Conservation (phyloP, 1,284 basidiomycete genomes). For the Athelia psychrophila region DNA sequence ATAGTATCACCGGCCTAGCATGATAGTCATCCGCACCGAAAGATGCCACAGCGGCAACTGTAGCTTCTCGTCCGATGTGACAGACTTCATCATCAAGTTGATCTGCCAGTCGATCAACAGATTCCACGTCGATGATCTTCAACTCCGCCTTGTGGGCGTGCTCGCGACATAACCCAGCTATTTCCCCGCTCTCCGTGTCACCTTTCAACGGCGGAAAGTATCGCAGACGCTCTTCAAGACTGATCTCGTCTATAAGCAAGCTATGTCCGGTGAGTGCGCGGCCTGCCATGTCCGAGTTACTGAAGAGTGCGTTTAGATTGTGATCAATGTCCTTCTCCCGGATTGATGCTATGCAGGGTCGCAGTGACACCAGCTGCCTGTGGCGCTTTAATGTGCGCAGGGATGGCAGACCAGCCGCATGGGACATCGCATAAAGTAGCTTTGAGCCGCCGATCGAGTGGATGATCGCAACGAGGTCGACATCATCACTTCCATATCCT, state of each 20-base stretch:
- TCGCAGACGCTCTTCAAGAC: constrained; percentile 12
- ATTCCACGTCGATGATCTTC: background rate
- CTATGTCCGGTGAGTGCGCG: constrained; percentile 8
- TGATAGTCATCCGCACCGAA: constrained; percentile 6
- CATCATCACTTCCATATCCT: background rate
- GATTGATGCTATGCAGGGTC: constrained; percentile 12
- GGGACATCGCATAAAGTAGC: constrained; percentile 17
- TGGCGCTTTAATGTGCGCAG: constrained; percentile 9
- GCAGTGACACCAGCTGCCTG: constrained; percentile 10
- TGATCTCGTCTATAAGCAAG: constrained; percentile 18
- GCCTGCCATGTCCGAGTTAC: background rate
- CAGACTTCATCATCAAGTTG: background rate
- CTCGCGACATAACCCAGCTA: constrained; percentile 19
- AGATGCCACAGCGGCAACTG: constrained; percentile 3
- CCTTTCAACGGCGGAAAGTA: constrained; percentile 12
- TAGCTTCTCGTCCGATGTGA: constrained; percentile 11
- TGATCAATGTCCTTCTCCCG: constrained; percentile 7
- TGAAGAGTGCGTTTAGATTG: constrained; percentile 13
- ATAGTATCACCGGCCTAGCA: constrained; percentile 9
- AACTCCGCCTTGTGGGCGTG: constrained; percentile 7
- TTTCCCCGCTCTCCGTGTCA: no score
- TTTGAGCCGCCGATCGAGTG: constrained; percentile 13
- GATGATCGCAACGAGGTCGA: constrained; percentile 14
- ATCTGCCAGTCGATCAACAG: background rate
- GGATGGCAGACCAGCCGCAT: constrained; percentile 13